Percentiles rank a stretch among this genome's conserved stretches.
These are phyloP conservation scores for Pyrenochaeta sp. DNA, from an alignment of 2,329 filamentous ascomycete genomes.

Conservation along the genomic window DNA sequence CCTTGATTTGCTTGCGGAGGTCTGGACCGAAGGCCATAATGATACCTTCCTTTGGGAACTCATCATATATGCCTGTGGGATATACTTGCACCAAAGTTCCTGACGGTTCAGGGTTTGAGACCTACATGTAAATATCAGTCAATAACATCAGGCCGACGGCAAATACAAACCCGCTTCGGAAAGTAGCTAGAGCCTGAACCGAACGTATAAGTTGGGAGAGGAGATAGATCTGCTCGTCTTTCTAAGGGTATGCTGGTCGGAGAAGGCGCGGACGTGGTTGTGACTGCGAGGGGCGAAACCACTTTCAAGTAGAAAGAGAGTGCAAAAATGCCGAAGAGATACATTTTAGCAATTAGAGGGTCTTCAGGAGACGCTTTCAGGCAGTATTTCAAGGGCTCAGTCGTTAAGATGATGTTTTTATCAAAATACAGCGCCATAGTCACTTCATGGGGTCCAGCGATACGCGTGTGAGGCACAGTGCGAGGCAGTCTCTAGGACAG, in stretches of 20 bases:
- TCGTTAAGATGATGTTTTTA: too few species aligned
- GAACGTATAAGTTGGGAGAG: background rate
- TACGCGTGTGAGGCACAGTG: too few species aligned
- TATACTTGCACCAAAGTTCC: constrained; percentile 9
- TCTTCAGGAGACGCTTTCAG: too few species aligned
- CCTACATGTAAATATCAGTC: background rate
- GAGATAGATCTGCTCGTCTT: background rate
- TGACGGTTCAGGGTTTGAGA: background rate
- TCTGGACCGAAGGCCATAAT: constrained; percentile 15
- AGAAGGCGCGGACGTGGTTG: background rate
- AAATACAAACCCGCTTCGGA: background rate
- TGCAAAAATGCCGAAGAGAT: background rate
- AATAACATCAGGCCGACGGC: background rate
- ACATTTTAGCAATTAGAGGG: background rate
- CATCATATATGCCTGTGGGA: constrained; percentile 14
- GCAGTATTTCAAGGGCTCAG: too few species aligned
- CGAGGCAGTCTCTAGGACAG: too few species aligned
- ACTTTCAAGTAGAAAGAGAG: background rate
- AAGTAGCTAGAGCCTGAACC: background rate
- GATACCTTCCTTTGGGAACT: constrained; percentile 16
- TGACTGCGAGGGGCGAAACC: background rate
- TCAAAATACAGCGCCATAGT: too few species aligned
- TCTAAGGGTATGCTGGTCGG: background rate
- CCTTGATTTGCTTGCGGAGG: constrained; percentile 11
- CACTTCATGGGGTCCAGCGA: too few species aligned